Evolutionary conservation across 2,329 filamentous ascomycete species (phyloP), one percentile per base, ranked within the genome.

Genomic region (Sphaerulina populicola): DNA sequence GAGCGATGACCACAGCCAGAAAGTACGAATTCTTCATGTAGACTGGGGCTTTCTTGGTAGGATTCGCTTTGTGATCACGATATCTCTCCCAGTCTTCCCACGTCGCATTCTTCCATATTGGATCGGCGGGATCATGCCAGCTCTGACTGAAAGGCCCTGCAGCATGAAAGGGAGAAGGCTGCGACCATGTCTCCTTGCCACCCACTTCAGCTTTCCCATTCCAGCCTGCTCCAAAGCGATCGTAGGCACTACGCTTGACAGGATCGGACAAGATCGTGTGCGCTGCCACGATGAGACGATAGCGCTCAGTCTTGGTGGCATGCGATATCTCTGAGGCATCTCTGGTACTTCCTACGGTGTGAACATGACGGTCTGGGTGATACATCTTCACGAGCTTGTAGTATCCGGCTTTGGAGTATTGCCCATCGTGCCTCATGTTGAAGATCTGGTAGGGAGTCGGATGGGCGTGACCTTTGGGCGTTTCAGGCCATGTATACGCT

Each of bases 31-130:
- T 94, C 52, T 85, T 86, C 70, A 91, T 82, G 68, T 82, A 86
- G 47, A 82, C 60, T 0, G 78, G 77, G 56, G 76, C 70, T 41
- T 54, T 62, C 45, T 65, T 62, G 63, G 59, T 71, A 57, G 48
- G 56, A 69, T 72, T 57, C 8, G 52, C 52, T 64, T 66, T 55
- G 62, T 64, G 68, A 31, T 80, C 74, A 60, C 86, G 78, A 83
- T 85, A 94, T 43, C 76, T 76, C 69, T 94, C 87, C 88, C 89
- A 94, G 66, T 98, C 93, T 67, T 98, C 93, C 93, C 93, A 98
- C 0, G 93, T 97, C 0, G 88, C 93, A 67, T 97, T 97, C 60
- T 73, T 68, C 62, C 74, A 78, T 44, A 83, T 79, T 2, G 76
- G 66, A 65, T 74, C 51, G 62, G 72, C 61, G 63, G 72, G 58